Base-by-base conservation (phyloP, 2,329 filamentous ascomycete species). In the Teratosphaeria viscida region DNA sequence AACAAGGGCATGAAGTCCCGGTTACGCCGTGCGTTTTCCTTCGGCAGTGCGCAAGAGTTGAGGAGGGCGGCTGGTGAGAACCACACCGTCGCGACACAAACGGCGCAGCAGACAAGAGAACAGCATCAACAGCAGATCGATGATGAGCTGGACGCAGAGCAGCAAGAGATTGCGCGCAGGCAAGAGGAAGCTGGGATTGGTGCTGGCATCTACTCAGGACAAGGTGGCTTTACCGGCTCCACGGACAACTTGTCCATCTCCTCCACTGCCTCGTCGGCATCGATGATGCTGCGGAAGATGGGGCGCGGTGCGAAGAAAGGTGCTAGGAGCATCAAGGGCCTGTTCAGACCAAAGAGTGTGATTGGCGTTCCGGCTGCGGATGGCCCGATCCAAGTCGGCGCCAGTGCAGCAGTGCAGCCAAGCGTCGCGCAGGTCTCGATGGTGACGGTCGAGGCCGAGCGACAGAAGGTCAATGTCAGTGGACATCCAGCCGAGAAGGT, bases 211-310 rank as follows among this genome's bases (percentile, higher is more conserved):
- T 99, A 99, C 72, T 89, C 88, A 27, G 89, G 90, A 14, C 85
- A 89, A 70, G 88, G 88, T 60, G 87, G 88, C 64, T 96, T 97
- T 71, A 84, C 86, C 16, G 88, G 90, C 14, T 99, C 94, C 4
- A 97, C 90, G 0, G 94, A 99, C 74, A 97, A 97, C 66, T 76
- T 99, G 53, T 95, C 90, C 14, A 90, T 95, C 64, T 92, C 89
- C 1, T 95, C 90, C 3, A 95, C 90, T 10, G 90, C 90, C 23
- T 95, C 90, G 6, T 95, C 90, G 23, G 90, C 90, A 37, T 95
- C 90, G 34, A 85, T 95, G 67, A 95, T 95, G 90, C 88, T 99
- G 65, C 86, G 94, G 57, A 99, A 99, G 78, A 99, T 99, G 94
- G 94, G 94, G 59, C 90, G 91, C 65, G 92, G 92, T n/a, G 88